phyloP scores from a whole-genome alignment of 768 basidiomycete species.

The Panaeolus papilionaceus region DNA sequence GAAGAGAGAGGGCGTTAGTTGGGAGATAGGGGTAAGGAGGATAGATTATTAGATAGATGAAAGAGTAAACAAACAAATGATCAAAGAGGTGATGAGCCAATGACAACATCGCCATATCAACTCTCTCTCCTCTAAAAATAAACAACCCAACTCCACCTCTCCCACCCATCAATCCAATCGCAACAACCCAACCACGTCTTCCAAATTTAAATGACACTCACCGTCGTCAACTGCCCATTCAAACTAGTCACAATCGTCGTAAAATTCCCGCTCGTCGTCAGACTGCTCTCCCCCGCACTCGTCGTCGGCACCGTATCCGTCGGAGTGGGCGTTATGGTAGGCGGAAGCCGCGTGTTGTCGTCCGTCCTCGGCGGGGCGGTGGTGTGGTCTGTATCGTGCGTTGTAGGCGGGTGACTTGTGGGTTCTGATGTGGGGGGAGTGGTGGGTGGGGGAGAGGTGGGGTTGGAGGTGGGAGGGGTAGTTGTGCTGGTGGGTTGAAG shows the following conservation, averaged over 20 bases:
- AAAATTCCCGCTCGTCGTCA: not conserved
- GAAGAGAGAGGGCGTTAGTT: not conserved
- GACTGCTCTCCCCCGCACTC: not conserved
- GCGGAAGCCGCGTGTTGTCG: no score
- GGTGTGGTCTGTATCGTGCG: no score
- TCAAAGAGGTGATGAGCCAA: not conserved
- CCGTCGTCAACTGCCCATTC: constrained; percentile 10
- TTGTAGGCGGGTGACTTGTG: not conserved
- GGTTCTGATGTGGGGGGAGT: not conserved
- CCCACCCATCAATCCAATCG: not conserved
- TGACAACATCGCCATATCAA: not conserved
- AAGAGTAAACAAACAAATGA: no score
- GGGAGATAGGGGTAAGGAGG: not conserved
- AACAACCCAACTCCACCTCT: not conserved
- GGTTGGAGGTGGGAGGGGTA: not conserved
- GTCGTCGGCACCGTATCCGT: not conserved
- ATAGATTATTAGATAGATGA: no score
- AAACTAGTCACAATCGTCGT: constrained; percentile 4
- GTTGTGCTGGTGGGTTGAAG: not conserved
- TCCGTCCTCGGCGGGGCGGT: no score
- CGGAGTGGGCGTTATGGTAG: no score
- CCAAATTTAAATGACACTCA: not conserved
- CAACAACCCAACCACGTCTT: no score
- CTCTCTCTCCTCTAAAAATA: not conserved
- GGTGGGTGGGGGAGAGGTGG: not conserved